Base-by-base conservation (phyloP, 345 rosid species). In the Pistacia vera region DNA sequence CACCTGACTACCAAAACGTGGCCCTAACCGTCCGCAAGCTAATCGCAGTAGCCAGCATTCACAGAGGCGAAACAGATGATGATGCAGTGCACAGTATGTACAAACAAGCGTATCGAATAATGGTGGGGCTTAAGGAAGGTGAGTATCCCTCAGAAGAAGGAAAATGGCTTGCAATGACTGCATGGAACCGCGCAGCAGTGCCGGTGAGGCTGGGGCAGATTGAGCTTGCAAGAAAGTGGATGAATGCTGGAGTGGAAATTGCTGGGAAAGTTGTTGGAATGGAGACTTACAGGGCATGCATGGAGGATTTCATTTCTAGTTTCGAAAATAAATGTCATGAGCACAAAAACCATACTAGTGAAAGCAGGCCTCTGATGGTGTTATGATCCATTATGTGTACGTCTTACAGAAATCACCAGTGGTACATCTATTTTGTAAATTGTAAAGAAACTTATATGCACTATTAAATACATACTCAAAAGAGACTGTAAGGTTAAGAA, bases 91-190 rank as follows among this genome's bases (percentile, higher is more conserved):
- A 82, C 68, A 56, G 66, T 46, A 78, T 93, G 90, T 96, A 96
- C 86, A 93, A 89, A 86, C 92, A 92, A 81, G 98, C 97, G 3
- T 90, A 86, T 77, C 67, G 95, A 56, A 90, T 93, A 81, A 96
- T 92, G 97, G 89, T 93, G 8, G 98, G 99, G 56, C 78, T 96
- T 82, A 88, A 87, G 79, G 97, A 87, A 75, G 97, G 95, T 2
- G 97, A 96, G 81, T 96, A 89, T 80, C 98, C 98, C 0, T 78
- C 66, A 9, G 98, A 92, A 67, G 98, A 93, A 84, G 97, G 94
- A 4, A 96, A 92, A 88, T 96, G 99, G 99, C 95, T 91, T 2
- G 97, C 89, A n/a, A 92, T 84, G 86, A 89, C 97, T 18, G 97
- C 99, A 0, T 96, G 98, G 99, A 96, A 96, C 75, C 83, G 98